Percentiles rank a stretch among this genome's conserved stretches.
Evolutionary conservation across 164 flowering plant species (phyloP).

Genomic region (Tetracentron sinense): DNA sequence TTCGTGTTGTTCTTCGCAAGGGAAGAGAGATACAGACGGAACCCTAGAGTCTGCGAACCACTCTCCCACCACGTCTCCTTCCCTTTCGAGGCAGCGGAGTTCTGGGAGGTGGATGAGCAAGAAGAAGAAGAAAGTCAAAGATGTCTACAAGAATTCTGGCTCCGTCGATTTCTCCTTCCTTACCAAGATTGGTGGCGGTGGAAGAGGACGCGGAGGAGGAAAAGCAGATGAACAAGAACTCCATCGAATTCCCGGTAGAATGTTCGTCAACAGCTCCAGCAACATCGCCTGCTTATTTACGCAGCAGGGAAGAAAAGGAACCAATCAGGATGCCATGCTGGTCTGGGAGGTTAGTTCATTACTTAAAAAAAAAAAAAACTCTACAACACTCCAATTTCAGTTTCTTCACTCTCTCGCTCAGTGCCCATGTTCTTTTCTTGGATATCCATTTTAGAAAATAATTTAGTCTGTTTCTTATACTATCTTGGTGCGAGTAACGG

Average conservation of each 20-base stretch:
- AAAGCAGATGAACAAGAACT: conserved; percentile 30
- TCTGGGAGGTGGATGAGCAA: conserved; percentile 11
- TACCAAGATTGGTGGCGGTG: conserved; percentile 8
- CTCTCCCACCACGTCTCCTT: conserved; percentile 6
- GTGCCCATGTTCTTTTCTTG: too few relatives aligned
- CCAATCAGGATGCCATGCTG: conserved; percentile 69
- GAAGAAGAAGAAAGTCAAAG: conserved; percentile 11
- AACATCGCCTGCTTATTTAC: conserved; percentile 42
- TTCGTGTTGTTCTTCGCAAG: conserved; percentile 3
- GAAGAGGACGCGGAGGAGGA: conserved; percentile 11
- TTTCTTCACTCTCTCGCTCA: background rate
- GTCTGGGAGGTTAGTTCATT: conserved; percentile 57
- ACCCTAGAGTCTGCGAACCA: conserved; percentile 4
- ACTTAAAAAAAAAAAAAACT: background rate
- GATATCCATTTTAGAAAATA: too few relatives aligned
- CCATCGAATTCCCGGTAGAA: conserved; percentile 36
- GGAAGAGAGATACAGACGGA: conserved; percentile 3
- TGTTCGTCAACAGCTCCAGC: conserved; percentile 35
- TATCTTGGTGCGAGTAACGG: too few relatives aligned
- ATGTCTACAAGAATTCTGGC: conserved; percentile 2
- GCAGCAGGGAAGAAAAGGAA: conserved; percentile 63
- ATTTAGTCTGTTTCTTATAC: too few relatives aligned
- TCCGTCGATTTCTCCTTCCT: background rate
- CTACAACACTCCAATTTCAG: background rate
- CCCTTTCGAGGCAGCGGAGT: background rate